Evolutionary conservation across 129 eudicot species (phyloP).

Genomic region (Escallonia rubra): DNA sequence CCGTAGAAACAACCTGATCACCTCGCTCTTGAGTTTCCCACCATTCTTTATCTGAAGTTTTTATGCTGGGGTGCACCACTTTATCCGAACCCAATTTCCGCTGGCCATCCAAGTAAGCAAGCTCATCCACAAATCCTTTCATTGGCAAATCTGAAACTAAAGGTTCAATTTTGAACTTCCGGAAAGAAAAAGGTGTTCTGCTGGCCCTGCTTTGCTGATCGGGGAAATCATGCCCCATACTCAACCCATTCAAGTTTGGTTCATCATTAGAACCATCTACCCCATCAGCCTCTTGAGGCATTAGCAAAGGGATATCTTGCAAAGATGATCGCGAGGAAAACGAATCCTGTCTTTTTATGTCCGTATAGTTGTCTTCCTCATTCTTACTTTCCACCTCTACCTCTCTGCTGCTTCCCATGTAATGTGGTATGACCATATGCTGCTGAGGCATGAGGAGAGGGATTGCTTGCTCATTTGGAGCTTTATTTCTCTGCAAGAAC

Average conservation of each 20-base stretch:
- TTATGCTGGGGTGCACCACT: slow-evolving; percentile 25
- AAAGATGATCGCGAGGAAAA: slow-evolving; percentile 59
- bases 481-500: slow-evolving; percentile 81
- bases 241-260: slow-evolving; percentile 27
- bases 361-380: slow-evolving; percentile 18
- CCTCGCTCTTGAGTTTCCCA: slow-evolving; percentile 95
- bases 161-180: slow-evolving; percentile 52
- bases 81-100: slow-evolving; percentile 33
- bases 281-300: slow-evolving; percentile 77
- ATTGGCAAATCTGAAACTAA: slow-evolving; percentile 62
- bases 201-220: slow-evolving; percentile 54
- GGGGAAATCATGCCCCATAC: slow-evolving; percentile 25
- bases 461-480: slow-evolving; percentile 92
- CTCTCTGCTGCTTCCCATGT: slow-evolving; percentile 60
- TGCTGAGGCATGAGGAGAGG: slow-evolving; percentile 98
- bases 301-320: slow-evolving; percentile 83
- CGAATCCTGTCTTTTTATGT: slow-evolving; percentile 54
- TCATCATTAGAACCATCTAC: slow-evolving; percentile 33
- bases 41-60: slow-evolving; percentile 65
- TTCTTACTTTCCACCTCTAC: slow-evolving; percentile 30
- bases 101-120: slow-evolving; percentile 17
- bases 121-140: slow-evolving; percentile 90
- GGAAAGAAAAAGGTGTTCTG: slow-evolving; percentile 58
- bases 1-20: slow-evolving; percentile 64
- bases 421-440: slow-evolving; percentile 99